Percentiles rank a stretch among this genome's conserved stretches.
Conservation (phyloP, 1,139 yeast species). For the Scheffersomyces cryptocercus region DNA sequence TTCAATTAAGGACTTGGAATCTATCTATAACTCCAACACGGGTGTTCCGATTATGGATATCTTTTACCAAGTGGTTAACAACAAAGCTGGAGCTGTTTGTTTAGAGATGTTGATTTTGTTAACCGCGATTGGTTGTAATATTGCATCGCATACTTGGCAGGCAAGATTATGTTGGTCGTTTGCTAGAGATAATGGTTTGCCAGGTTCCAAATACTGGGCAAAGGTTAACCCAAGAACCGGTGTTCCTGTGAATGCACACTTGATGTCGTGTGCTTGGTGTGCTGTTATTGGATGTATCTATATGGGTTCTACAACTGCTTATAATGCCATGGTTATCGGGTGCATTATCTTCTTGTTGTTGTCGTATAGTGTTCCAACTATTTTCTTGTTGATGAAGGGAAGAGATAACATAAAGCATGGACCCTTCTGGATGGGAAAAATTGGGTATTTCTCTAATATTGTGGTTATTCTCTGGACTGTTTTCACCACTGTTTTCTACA, state of each 20-base stretch:
- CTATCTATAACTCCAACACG: slow-evolving; percentile 26
- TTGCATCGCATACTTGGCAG: slow-evolving; percentile 48
- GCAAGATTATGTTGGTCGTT: slow-evolving; percentile 29
- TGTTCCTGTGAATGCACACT: slow-evolving; percentile 38
- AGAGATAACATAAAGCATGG: slow-evolving; percentile 38
- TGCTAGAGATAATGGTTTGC: slow-evolving; percentile 45
- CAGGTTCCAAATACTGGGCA: slow-evolving; percentile 37
- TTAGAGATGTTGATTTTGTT: slow-evolving; percentile 35
- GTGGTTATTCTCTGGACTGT: slow-evolving; percentile 39
- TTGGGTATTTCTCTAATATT: slow-evolving; percentile 21
- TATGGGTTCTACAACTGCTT: slow-evolving; percentile 45
- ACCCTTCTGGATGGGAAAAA: slow-evolving; percentile 51
- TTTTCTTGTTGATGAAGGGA: slow-evolving; percentile 33
- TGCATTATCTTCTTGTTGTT: slow-evolving; percentile 38
- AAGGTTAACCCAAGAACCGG: slow-evolving; percentile 30
- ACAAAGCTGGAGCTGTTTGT: slow-evolving; percentile 40
- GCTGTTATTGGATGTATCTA: slow-evolving; percentile 41
- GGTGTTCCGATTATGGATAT: slow-evolving; percentile 47
- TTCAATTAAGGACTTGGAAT: slow-evolving; percentile 35
- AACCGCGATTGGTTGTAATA: slow-evolving; percentile 44
- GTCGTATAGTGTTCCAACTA: slow-evolving; percentile 36
- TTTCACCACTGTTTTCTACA: slow-evolving; percentile 42
- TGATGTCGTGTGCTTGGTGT: slow-evolving; percentile 37
- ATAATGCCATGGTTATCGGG: slow-evolving; percentile 40
- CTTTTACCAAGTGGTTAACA: slow-evolving; percentile 37